These are phyloP conservation scores for Alternaria triticimaculans DNA, from an alignment of 2,329 filamentous ascomycete species.

Conservation along the genomic window DNA sequence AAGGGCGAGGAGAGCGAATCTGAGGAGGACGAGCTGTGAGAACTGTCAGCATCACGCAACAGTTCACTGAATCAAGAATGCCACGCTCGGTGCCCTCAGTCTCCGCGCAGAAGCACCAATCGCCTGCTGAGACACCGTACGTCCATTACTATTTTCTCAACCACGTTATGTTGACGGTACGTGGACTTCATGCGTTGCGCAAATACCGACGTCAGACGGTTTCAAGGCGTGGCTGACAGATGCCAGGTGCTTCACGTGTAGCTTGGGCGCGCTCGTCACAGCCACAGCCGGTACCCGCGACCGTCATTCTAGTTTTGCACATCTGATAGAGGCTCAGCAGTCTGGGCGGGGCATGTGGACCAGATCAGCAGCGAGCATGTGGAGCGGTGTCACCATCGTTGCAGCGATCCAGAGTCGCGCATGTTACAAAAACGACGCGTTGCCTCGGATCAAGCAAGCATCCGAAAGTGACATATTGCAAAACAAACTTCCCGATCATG, in stretches of 20 bases:
- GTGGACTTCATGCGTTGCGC: background rate
- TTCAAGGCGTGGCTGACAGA: constrained; percentile 8
- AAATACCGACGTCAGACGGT: background rate
- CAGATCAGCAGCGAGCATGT: background rate
- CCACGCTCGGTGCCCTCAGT: background rate
- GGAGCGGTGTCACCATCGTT: background rate
- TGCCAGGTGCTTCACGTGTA: constrained; percentile 5
- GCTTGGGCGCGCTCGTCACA: background rate
- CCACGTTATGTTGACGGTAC: background rate
- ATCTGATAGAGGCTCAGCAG: background rate
- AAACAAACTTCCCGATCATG: background rate
- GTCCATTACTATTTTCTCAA: background rate
- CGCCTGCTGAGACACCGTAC: background rate
- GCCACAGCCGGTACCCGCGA: background rate
- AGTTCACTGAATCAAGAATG: background rate
- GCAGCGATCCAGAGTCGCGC: background rate
- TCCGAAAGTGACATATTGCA: constrained; percentile 2
- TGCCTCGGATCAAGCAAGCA: background rate
- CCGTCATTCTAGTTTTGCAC: background rate
- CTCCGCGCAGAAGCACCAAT: background rate
- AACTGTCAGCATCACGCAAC: background rate
- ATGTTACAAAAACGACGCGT: background rate
- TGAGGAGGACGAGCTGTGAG: constrained; percentile 16
- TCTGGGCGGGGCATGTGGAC: background rate
- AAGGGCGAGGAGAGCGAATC: constrained; percentile 4